Conservation (phyloP, 1,284 basidiomycete species). For the Bondarzewia mesenterica region DNA sequence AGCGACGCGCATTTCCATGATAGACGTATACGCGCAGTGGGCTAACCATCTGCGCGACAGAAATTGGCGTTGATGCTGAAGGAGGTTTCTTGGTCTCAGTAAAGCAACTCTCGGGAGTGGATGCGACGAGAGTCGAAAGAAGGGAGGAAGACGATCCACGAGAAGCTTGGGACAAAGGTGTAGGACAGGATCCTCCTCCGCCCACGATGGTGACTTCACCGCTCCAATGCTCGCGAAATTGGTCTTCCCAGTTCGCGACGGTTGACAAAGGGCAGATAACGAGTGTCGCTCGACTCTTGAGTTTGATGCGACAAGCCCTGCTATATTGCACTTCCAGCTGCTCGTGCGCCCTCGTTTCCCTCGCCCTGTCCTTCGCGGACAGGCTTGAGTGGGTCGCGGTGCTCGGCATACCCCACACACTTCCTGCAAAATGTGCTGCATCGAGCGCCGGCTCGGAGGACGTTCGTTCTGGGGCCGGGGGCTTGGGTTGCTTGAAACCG, state of each 20-base stretch:
- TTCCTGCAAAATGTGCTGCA: conserved; percentile 64
- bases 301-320: conserved; percentile 66
- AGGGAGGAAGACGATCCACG: conserved; percentile 7
- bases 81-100: background rate
- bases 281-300: conserved; percentile 84
- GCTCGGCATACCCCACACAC: conserved; percentile 79
- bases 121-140: conserved; percentile 12
- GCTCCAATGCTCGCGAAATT: conserved; percentile 93
- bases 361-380: conserved; percentile 53
- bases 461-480: conserved; percentile 32
- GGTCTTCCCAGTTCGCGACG: conserved; percentile 98
- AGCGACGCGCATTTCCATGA: conserved; percentile 86
- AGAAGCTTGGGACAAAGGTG: background rate
- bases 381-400: conserved; percentile 16
- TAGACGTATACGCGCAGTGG: conserved; percentile 86
- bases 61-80: background rate
- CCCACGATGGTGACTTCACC: conserved; percentile 77
- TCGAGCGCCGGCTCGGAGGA: conserved; percentile 32
- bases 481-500: conserved; percentile 34
- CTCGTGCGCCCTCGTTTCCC: conserved; percentile 54
- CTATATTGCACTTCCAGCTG: conserved; percentile 61
- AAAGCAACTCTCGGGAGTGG: background rate
- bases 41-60: conserved; percentile 20
- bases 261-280: conserved; percentile 96
- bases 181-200: conserved; percentile 41